Conservation (phyloP, 176 grass and related monocot species). For the Triticum monococcum region DNA sequence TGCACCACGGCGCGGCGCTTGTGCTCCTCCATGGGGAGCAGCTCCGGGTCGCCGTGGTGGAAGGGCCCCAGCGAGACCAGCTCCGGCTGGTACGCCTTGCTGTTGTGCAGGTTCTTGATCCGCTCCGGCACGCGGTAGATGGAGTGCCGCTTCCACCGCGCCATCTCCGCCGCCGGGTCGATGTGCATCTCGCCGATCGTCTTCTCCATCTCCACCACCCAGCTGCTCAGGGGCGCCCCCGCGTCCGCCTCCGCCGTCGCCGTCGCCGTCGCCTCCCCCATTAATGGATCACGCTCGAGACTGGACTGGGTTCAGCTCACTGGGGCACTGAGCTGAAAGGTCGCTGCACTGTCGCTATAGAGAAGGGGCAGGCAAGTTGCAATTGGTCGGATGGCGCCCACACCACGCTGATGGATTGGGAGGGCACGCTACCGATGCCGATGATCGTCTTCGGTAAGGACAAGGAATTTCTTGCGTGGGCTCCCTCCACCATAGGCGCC, state of each 20-base stretch:
- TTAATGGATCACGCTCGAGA: neutral
- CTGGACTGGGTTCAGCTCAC: neutral
- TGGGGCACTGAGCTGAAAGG: neutral
- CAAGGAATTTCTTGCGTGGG: neutral
- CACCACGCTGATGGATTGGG: neutral
- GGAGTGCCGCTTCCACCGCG: slow-evolving; percentile 27
- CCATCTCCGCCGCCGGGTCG: slow-evolving; percentile 10
- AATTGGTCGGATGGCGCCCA: neutral
- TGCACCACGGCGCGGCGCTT: slow-evolving; percentile 42
- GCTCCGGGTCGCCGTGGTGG: slow-evolving; percentile 29
- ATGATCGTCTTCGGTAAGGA: neutral
- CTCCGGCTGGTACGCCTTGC: slow-evolving; percentile 24
- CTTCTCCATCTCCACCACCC: slow-evolving; percentile 27
- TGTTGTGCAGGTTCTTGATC: slow-evolving; percentile 27
- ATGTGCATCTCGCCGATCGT: neutral
- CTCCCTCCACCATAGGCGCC: neutral
- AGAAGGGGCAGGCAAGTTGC: neutral
- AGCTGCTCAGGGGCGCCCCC: slow-evolving; percentile 8
- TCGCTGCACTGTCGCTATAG: too few species aligned
- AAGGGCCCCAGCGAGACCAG: slow-evolving; percentile 53
- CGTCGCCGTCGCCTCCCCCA: neutral
- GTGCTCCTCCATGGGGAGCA: slow-evolving; percentile 57
- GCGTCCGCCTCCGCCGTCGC: too few species aligned
- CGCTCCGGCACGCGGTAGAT: slow-evolving; percentile 41
- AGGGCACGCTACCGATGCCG: too few species aligned